Evolutionary conservation across 2,329 filamentous ascomycete species (phyloP).

Genomic region (Lasiodiplodia sp.): DNA sequence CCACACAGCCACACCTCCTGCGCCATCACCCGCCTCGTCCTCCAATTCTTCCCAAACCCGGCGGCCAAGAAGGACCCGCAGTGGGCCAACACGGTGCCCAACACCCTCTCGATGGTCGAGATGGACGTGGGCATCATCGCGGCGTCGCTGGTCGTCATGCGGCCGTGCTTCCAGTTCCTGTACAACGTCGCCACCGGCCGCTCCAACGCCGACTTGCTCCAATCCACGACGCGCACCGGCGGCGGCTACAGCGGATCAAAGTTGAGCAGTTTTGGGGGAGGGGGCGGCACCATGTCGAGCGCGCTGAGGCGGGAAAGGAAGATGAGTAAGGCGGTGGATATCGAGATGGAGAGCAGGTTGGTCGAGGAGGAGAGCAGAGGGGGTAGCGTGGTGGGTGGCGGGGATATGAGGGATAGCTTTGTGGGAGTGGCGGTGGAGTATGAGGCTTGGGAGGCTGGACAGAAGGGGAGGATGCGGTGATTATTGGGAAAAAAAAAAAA

Average conservation of each 20-base stretch:
- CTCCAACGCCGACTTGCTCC: conserved; percentile 5
- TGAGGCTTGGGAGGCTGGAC: conserved; percentile 1
- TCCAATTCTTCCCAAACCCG: conserved; percentile 18
- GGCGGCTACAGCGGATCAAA: conserved; percentile 5
- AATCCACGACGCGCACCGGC: conserved; percentile 4
- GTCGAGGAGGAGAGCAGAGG: background rate
- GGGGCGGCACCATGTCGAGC: background rate
- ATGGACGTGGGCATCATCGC: conserved; percentile 21
- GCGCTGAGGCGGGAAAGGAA: background rate
- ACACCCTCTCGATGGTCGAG: conserved; percentile 14
- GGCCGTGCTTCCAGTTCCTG: conserved; percentile 17
- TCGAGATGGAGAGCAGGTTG: conserved; percentile 19
- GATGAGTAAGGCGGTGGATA: conserved; percentile 3
- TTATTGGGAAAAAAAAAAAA: background rate
- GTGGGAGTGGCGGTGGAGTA: background rate
- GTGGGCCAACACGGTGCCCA: conserved; percentile 12
- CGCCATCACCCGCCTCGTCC: conserved; percentile 14
- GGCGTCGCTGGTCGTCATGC: conserved; percentile 17
- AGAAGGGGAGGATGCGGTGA: background rate
- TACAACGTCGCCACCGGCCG: conserved; percentile 20
- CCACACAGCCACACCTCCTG: conserved; percentile 13
- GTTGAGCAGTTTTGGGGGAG: background rate
- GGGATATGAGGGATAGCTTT: background rate
- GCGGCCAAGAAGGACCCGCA: conserved; percentile 7
- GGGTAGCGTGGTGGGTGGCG: background rate